These are phyloP conservation scores for Hymenoscyphus scutula DNA, from an alignment of 2,329 filamentous ascomycete species.

Conservation along the genomic window DNA sequence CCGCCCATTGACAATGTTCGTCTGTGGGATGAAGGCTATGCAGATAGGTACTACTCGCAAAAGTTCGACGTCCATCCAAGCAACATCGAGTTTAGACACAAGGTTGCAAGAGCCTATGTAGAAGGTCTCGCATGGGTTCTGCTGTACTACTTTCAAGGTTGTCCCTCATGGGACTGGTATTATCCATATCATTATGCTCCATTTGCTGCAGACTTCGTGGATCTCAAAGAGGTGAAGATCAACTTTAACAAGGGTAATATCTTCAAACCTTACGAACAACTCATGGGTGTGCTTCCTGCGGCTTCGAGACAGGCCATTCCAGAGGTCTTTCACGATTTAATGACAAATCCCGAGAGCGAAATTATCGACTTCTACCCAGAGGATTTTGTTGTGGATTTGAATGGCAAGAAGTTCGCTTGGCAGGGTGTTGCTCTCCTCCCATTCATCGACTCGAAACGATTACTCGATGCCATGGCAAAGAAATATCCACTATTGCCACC, in stretches of 20 bases:
- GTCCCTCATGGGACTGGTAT: slow-evolving; percentile 98
- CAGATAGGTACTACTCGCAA: slow-evolving; percentile 93
- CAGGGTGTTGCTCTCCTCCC: slow-evolving; percentile 91
- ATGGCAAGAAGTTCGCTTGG: slow-evolving; percentile 98
- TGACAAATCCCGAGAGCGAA: slow-evolving; percentile 82
- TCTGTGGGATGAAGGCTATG: slow-evolving; percentile 94
- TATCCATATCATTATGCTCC: slow-evolving; percentile 98
- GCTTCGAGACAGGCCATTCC: slow-evolving; percentile 91
- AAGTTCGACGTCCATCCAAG: slow-evolving; percentile 85
- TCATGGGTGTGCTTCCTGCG: slow-evolving; percentile 96
- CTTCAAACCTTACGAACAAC: slow-evolving; percentile 90
- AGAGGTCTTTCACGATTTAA: slow-evolving; percentile 81
- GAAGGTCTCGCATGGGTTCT: slow-evolving; percentile 95
- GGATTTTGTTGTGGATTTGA: slow-evolving; percentile 89
- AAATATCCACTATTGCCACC: slow-evolving; percentile 77
- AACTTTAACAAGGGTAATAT: slow-evolving; percentile 80
- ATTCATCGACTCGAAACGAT: slow-evolving; percentile 89
- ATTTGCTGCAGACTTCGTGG: slow-evolving; percentile 91
- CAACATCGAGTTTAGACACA: slow-evolving; percentile 81
- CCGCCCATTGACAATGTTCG: slow-evolving; percentile 76
- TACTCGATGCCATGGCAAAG: slow-evolving; percentile 77
- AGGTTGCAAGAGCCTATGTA: slow-evolving; percentile 87
- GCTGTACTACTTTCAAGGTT: slow-evolving; percentile 96
- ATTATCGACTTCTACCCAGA: slow-evolving; percentile 98
- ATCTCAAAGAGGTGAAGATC: slow-evolving; percentile 75